Evolutionary conservation across 1,284 basidiomycete species (phyloP), one percentile per base, ranked within the genome.

Genomic region (Ustilago cynodontis): DNA sequence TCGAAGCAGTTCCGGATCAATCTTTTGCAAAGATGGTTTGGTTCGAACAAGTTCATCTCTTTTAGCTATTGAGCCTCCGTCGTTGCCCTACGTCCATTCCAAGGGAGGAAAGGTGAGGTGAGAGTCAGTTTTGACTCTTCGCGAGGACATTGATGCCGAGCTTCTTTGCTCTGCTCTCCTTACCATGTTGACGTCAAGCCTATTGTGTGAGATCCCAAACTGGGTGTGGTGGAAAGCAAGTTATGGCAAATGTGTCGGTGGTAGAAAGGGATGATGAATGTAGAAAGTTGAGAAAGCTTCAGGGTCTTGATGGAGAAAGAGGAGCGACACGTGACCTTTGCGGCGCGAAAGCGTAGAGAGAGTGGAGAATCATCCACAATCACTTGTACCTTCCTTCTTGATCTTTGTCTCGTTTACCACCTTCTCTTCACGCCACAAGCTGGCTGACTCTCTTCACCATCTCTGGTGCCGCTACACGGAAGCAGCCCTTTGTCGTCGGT

Each of bases 11-110:
- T 81, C 78, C 0, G 77, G 71, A 54, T 84, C 81, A 1, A 67
- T 61, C 41, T 73, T 75, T 31, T 71, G 66, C 13, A 16, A 37
- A 2, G 61, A 43, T 2, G 66, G 72, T 59, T 79, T 78, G 14
- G 79, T 81, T 11, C 77, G 77, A 14, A 86, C 84, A 7, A 86
- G 59, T 55, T 86, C 84, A 29, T 79, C 75, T 18, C 84, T 71
- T 45, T 75, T 69, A 31, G 83, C 77, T 54, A 86, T 85, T 2
- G 82, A 78, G 47, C 84, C 84, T 28, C 84, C 84, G 60, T 86
- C 84, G 58, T 80, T 81, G 18, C 84, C 84, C 84, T 82, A 51
- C 20, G 8, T 18, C 24, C 33, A 39, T 28, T 20, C 14, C 14
- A 18, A 39, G 16, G 13, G 33, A 39, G 18, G 18, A 22, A 43